A percentile compares a stretch with the other conserved stretches of the same genome.
Evolutionary conservation across 441 rosid species (phyloP).

Genomic region (Populus hybrid): DNA sequence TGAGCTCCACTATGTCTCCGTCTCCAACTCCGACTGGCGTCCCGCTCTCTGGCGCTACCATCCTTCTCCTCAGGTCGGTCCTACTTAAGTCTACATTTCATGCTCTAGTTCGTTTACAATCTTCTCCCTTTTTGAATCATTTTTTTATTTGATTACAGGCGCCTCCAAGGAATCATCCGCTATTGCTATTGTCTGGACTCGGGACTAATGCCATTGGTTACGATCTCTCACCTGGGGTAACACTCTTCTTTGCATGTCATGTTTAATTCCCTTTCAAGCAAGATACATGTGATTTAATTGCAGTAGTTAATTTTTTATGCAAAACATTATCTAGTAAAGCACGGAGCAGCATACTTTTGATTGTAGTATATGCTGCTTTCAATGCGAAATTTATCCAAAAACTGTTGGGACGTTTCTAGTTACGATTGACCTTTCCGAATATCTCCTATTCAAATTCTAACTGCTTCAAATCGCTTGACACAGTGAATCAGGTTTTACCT

Average conservation of each 20-base stretch:
- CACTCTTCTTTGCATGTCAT: not conserved
- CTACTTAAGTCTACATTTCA: not conserved
- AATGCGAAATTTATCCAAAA: too few relatives aligned
- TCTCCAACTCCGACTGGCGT: conserved; percentile 72
- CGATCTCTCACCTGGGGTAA: conserved; percentile 86
- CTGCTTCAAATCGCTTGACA: not conserved
- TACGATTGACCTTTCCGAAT: not conserved
- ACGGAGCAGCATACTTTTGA: not conserved
- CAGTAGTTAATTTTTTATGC: not conserved
- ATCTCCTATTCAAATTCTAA: not conserved
- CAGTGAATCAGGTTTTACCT: not conserved
- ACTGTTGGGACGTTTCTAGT: not conserved
- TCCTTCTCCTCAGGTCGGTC: conserved; percentile 67
- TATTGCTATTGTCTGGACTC: conserved; percentile 83
- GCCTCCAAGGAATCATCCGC: conserved; percentile 76
- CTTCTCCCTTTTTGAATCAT: not conserved
- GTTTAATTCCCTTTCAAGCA: not conserved
- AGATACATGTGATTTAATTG: not conserved
- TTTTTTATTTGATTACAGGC: conserved; percentile 41
- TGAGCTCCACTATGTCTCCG: conserved; percentile 79
- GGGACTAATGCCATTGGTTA: conserved; percentile 96
- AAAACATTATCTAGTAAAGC: not conserved
- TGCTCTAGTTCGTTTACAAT: not conserved
- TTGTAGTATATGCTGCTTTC: not conserved
- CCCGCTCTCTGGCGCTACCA: conserved; percentile 95